A percentile compares a stretch with the other conserved stretches of the same genome.
These are phyloP conservation scores for Diaporthe helianthi DNA, from an alignment of 2,329 filamentous ascomycete species.

Conservation along the genomic window DNA sequence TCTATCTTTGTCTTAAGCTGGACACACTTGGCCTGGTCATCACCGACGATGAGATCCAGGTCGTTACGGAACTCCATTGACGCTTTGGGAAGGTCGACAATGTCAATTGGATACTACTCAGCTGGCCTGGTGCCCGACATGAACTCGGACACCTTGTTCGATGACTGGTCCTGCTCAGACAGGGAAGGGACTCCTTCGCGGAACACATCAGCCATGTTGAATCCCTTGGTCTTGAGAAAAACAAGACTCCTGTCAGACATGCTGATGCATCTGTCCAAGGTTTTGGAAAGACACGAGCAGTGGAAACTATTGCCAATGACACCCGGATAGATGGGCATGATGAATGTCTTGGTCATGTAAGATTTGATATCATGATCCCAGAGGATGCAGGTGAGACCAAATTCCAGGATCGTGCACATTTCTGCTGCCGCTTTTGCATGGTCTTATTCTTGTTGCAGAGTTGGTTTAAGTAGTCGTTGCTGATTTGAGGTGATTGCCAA, in stretches of 20 bases:
- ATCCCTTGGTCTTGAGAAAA: slow-evolving; percentile 41
- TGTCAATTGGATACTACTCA: slow-evolving; percentile 19
- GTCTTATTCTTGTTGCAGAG: slow-evolving; percentile 40
- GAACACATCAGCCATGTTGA: slow-evolving; percentile 40
- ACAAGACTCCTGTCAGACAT: slow-evolving; percentile 41
- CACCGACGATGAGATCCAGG: slow-evolving; percentile 24
- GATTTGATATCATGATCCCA: slow-evolving; percentile 33
- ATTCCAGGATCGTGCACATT: slow-evolving; percentile 44
- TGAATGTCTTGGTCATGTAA: slow-evolving; percentile 42
- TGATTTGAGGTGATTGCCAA: slow-evolving; percentile 2
- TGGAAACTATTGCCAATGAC: slow-evolving; percentile 34
- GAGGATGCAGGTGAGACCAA: slow-evolving; percentile 46
- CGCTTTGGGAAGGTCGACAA: slow-evolving; percentile 20
- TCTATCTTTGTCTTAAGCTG: slow-evolving; percentile 35
- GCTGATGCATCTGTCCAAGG: slow-evolving; percentile 40
- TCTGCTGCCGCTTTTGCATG: slow-evolving; percentile 41
- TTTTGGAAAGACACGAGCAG: slow-evolving; percentile 35
- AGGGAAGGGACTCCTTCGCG: slow-evolving; percentile 44
- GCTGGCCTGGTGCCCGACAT: neutral
- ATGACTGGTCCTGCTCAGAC: slow-evolving; percentile 37
- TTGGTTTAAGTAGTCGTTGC: neutral
- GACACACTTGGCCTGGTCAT: slow-evolving; percentile 1
- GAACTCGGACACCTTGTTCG: slow-evolving; percentile 31
- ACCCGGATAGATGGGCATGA: slow-evolving; percentile 43
- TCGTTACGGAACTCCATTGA: slow-evolving; percentile 34